phyloP scores from a whole-genome alignment of 106 monocot genomes.

The Dendrobium chrysotoxum region DNA sequence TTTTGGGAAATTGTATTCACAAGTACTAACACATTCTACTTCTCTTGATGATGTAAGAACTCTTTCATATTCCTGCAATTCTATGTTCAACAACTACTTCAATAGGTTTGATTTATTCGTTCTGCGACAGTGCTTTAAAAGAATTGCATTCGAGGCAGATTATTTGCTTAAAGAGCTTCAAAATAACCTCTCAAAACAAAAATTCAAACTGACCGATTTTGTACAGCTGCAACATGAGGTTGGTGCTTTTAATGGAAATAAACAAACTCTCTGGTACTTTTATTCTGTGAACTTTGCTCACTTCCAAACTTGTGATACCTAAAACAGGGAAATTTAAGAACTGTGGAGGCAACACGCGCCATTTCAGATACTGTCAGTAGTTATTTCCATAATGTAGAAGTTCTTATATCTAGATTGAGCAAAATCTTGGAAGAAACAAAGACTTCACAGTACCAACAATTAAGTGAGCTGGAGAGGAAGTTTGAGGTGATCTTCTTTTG shows the following conservation, averaged over 20 bases:
- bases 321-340: conserved; percentile 59
- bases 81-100: not conserved
- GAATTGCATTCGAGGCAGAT: conserved; percentile 47
- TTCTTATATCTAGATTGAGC: conserved; percentile 51
- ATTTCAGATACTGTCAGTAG: conserved; percentile 58
- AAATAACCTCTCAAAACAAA: conserved; percentile 41
- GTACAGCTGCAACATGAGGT: conserved; percentile 28
- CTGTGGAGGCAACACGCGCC: conserved; percentile 53
- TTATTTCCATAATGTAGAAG: conserved; percentile 63
- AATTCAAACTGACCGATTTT: conserved; percentile 47
- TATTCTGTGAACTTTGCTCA: not conserved
- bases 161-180: conserved; percentile 57
- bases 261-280: not conserved
- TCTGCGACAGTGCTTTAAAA: conserved; percentile 44
- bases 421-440: conserved; percentile 67
- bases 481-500: conserved; percentile 50
- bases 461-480: conserved; percentile 75
- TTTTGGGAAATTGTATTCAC: conserved; percentile 45
- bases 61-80: not conserved
- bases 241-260: not conserved
- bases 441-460: conserved; percentile 43
- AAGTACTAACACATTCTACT: conserved; percentile 47
- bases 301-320: not conserved
- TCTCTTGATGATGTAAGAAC: conserved; percentile 51
- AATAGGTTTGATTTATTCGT: not conserved